Conservation (phyloP, 306 rosid genomes). For the Urtica urens region DNA sequence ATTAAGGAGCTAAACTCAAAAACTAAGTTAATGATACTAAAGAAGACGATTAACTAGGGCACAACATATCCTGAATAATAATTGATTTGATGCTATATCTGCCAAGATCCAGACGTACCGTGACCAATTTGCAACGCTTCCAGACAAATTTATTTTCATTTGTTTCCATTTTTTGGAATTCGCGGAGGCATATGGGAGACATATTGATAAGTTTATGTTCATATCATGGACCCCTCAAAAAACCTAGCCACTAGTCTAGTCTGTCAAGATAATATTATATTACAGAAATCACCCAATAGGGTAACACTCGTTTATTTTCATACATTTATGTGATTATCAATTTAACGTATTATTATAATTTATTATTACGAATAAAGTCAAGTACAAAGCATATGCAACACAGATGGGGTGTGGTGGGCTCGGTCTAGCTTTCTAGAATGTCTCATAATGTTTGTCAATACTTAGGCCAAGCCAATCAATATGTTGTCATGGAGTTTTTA, state of each 20-base stretch:
- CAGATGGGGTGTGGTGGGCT: background rate
- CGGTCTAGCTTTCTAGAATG: background rate
- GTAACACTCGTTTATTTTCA: too few relatives aligned
- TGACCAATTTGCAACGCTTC: background rate
- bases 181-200: background rate
- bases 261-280: too few relatives aligned
- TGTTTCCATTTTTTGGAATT: background rate
- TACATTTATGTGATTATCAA: background rate
- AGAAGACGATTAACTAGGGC: too few relatives aligned
- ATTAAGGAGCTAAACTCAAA: too few relatives aligned
- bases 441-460: slow-evolving; percentile 9
- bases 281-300: too few relatives aligned
- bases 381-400: slow-evolving; percentile 1
- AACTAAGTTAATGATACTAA: too few relatives aligned
- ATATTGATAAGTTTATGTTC: background rate
- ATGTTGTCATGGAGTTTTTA: background rate
- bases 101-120: slow-evolving; percentile 3
- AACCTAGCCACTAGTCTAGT: too few relatives aligned
- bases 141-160: background rate
- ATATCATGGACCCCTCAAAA: background rate
- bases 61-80: too few relatives aligned
- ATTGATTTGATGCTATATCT: background rate
- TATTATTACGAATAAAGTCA: background rate
- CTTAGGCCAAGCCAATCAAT: slow-evolving; percentile 1
- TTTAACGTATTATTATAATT: background rate